Evolutionary conservation across 495 filamentous ascomycete genomes (phyloP), one percentile per base, ranked within the genome.

Genomic region (Corynascus novoguineensis): DNA sequence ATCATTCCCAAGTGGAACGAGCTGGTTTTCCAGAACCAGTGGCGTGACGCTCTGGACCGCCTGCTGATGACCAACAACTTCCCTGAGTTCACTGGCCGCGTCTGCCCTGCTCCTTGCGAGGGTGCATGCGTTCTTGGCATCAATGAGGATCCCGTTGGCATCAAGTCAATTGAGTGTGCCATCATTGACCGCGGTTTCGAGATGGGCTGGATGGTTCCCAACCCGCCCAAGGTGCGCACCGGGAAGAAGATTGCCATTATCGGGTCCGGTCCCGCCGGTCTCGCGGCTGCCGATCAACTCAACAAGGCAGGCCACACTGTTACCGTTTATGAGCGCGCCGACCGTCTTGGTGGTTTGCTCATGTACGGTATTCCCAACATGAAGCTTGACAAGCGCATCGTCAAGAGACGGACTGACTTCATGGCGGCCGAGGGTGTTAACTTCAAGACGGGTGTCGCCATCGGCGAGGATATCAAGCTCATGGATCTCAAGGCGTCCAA

Each of bases 331-430:
- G 93, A 99, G 80, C 89, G 93, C 38, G 83, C 93, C 59, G 93
- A 99, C 71, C 89, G 93, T 58, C 76, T 87, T 57, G 93, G 93
- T 72, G 93, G 93, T 66, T 78, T 99, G 58, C 86, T 99, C 64
- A 99, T 99, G 93, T 85, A 99, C 68, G 93, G 93, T 62, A 99
- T 99, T 59, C 93, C 93, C 46, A 99, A 99, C 81, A 99, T 99
- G 93, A 99, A 99, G 80, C 86, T 99, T 28, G 93, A 99, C 81
- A 99, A 99, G 82, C 90, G 89, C 68, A 82, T 99, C 55, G 93
- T 99, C 48, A 90, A 97, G 79, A 88, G 93, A 48, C 88, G 93
- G 66, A 90, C 93, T 21, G 87, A 99, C 73, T 87, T 99, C 73
- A 96, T 99, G 91, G 88, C 87, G 50, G 84, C 84, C 11, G 93